Evolutionary conservation across 805 yeast species (phyloP).

Genomic region (Grigorovia yakushimaensis): DNA sequence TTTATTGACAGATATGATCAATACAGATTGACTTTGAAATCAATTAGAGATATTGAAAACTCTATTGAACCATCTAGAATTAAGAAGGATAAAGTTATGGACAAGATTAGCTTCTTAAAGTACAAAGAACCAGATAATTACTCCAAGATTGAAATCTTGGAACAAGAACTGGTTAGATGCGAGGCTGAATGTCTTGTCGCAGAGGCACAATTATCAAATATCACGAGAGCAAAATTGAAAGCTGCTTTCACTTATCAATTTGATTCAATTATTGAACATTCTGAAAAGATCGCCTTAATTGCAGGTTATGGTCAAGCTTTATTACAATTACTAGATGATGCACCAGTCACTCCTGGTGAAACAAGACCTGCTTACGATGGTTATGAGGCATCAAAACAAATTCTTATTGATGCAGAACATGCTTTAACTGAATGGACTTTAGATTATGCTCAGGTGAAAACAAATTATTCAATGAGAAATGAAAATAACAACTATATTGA

Average conservation of each 20-base stretch:
- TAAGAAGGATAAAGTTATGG: slow-evolving; percentile 76
- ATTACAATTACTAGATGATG: slow-evolving; percentile 71
- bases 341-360: slow-evolving; percentile 87
- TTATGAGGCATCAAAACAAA: slow-evolving; percentile 80
- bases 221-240: slow-evolving; percentile 78
- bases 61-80: slow-evolving; percentile 84
- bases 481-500: slow-evolving; percentile 14
- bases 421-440: slow-evolving; percentile 79
- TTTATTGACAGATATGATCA: slow-evolving; percentile 80
- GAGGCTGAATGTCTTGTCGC: slow-evolving; percentile 89
- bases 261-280: slow-evolving; percentile 75
- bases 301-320: slow-evolving; percentile 87
- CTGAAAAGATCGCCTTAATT: slow-evolving; percentile 76
- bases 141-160: slow-evolving; percentile 66
- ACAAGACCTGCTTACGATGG: slow-evolving; percentile 86
- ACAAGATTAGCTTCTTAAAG: slow-evolving; percentile 72
- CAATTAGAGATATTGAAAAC: slow-evolving; percentile 75
- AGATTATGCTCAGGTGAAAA: slow-evolving; percentile 73
- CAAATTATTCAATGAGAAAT: slow-evolving; percentile 58
- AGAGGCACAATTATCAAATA: slow-evolving; percentile 82
- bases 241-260: slow-evolving; percentile 78
- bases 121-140: slow-evolving; percentile 72
- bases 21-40: slow-evolving; percentile 71
- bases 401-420: slow-evolving; percentile 75
- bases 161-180: slow-evolving; percentile 84